phyloP scores from a whole-genome alignment of 805 yeast species.

The Candida khao-thaluensis region DNA sequence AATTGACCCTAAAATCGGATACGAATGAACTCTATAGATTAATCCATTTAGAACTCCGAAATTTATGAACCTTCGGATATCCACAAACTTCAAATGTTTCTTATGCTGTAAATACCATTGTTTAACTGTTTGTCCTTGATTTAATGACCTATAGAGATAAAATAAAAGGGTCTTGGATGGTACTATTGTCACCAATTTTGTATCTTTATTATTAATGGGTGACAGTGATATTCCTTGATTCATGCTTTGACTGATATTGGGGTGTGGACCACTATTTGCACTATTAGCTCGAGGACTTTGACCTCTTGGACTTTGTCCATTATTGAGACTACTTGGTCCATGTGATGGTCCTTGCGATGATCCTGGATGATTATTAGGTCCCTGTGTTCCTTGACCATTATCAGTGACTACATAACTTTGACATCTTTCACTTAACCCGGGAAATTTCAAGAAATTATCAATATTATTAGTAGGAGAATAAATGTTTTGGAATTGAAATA shows the following conservation, averaged over 20 bases:
- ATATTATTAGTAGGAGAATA: constrained; percentile 87
- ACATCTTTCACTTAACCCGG: constrained; percentile 75
- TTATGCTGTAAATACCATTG: constrained; percentile 79
- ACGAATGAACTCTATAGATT: constrained; percentile 76
- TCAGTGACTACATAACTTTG: constrained; percentile 69
- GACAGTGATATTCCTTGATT: constrained; percentile 9
- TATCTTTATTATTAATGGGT: constrained; percentile 14
- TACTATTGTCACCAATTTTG: constrained; percentile 23
- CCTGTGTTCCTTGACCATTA: constrained; percentile 1
- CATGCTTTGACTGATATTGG: neutral
- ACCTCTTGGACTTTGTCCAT: neutral
- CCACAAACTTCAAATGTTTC: constrained; percentile 60
- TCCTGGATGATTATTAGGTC: neutral
- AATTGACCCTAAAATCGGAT: constrained; percentile 56
- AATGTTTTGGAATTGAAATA: constrained; percentile 83
- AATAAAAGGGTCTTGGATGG: constrained; percentile 70
- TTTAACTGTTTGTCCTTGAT: constrained; percentile 71
- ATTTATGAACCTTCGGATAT: constrained; percentile 77
- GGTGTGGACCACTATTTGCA: neutral
- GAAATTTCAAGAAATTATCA: constrained; percentile 58
- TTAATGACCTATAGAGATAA: constrained; percentile 70
- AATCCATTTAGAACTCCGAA: constrained; percentile 84
- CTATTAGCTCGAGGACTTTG: neutral
- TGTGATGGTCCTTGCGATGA: neutral
- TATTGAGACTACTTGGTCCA: neutral